phyloP scores from a whole-genome alignment of 495 filamentous ascomycete species.

The Neurospora terricola region DNA sequence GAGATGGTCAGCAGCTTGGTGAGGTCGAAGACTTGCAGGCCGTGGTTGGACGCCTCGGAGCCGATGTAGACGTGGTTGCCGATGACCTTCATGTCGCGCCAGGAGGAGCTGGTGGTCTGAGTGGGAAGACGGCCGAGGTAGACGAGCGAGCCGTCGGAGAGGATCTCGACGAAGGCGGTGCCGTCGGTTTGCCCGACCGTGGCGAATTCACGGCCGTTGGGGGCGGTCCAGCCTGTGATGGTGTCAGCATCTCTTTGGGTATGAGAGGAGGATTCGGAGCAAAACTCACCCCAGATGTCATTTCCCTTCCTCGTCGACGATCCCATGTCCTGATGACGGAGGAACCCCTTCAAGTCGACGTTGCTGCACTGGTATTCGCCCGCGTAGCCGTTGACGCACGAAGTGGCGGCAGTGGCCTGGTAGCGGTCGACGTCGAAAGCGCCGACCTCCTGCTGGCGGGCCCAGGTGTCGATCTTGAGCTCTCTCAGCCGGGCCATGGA shows the following conservation, averaged over 20 bases:
- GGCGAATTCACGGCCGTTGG: conserved; percentile 36
- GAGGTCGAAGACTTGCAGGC: conserved; percentile 41
- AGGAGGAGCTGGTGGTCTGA: conserved; percentile 21
- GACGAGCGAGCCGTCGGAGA: conserved; percentile 26
- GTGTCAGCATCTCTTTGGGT: too few species aligned
- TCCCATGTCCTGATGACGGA: conserved; percentile 13
- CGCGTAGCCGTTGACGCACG: conserved; percentile 11
- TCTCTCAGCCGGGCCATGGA: conserved; percentile 7
- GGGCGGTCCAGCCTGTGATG: conserved; percentile 40
- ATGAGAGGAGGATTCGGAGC: too few species aligned
- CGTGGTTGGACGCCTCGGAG: conserved; percentile 33
- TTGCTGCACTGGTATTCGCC: conserved; percentile 12
- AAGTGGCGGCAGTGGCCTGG: background rate
- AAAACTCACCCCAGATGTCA: conserved; percentile 6
- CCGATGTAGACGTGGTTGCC: conserved; percentile 37
- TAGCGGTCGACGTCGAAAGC: conserved; percentile 8
- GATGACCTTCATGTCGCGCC: conserved; percentile 37
- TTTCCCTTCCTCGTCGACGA: conserved; percentile 8
- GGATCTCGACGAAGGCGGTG: conserved; percentile 39
- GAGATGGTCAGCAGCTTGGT: conserved; percentile 21
- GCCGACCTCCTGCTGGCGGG: conserved; percentile 2
- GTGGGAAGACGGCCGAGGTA: conserved; percentile 41
- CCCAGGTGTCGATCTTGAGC: conserved; percentile 3
- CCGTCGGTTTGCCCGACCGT: conserved; percentile 41
- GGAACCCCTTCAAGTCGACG: conserved; percentile 8